Percentiles rank a stretch among this genome's conserved stretches.
Conservation (phyloP, 75 land plant species). For the Selaginella tamariscina region DNA sequence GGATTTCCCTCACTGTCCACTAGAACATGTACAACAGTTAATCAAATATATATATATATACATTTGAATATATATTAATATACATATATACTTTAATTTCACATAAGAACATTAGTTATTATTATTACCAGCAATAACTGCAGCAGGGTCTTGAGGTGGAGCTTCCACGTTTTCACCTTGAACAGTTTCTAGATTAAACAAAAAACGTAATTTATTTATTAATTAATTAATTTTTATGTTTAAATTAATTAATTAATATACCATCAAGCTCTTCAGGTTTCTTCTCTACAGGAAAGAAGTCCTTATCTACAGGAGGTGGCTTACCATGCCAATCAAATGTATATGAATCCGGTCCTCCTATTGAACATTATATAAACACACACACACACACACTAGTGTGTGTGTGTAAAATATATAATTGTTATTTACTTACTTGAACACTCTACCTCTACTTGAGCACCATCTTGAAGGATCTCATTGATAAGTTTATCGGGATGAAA, state of each 20-base stretch:
- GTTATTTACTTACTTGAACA: constrained; percentile 5
- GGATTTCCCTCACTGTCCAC: constrained; percentile 1
- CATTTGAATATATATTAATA: too few relatives aligned
- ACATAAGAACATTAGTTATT: too few relatives aligned
- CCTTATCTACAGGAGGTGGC: constrained; percentile 2
- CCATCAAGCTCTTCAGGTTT: background rate
- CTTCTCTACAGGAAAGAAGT: background rate
- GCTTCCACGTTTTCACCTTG: background rate
- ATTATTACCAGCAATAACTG: too few relatives aligned
- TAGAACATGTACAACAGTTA: too few relatives aligned
- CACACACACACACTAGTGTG: background rate
- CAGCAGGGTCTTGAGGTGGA: background rate
- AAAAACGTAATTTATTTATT: background rate
- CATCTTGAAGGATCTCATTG: constrained; percentile 14
- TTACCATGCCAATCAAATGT: constrained; percentile 10
- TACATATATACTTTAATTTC: too few relatives aligned
- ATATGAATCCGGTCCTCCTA: constrained; percentile 13
- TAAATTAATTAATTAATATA: too few relatives aligned
- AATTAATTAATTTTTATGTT: too few relatives aligned
- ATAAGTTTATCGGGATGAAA: constrained; percentile 11
- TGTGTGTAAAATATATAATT: background rate
- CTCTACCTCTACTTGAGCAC: constrained; percentile 16
- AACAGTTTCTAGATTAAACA: constrained; percentile 1
- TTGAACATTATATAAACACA: background rate
- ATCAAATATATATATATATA: too few relatives aligned